A percentile compares a stretch with the other conserved stretches of the same genome.
Evolutionary conservation across 495 filamentous ascomycete genomes (phyloP).

Genomic region (Penicillium turbatum): DNA sequence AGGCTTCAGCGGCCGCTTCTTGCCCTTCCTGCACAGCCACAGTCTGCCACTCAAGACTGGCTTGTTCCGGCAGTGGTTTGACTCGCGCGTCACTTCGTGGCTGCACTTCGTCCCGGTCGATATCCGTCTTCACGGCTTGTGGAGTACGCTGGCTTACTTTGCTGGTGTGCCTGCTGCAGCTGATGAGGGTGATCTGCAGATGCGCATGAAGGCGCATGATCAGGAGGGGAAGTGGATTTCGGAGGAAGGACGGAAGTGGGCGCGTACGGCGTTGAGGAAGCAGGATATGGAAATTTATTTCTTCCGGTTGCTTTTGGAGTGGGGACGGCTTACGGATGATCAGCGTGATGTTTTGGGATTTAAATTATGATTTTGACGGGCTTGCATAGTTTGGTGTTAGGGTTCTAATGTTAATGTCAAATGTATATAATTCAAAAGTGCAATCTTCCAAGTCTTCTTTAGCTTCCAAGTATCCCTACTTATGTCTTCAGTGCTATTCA

Average conservation of each 20-base stretch:
- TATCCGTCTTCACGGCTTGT: slow-evolving; percentile 59
- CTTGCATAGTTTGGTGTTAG: neutral
- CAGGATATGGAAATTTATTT: slow-evolving; percentile 85
- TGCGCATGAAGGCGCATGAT: slow-evolving; percentile 35
- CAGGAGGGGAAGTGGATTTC: slow-evolving; percentile 60
- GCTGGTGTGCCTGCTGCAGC: slow-evolving; percentile 28
- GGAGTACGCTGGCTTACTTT: slow-evolving; percentile 64
- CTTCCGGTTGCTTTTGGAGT: slow-evolving; percentile 73
- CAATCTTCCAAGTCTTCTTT: no score
- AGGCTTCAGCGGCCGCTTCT: slow-evolving; percentile 60
- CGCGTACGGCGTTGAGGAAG: slow-evolving; percentile 57
- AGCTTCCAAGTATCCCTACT: no score
- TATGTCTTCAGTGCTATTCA: no score
- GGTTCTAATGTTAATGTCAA: slow-evolving; percentile 3
- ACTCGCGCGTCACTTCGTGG: slow-evolving; percentile 66
- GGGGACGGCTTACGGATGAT: slow-evolving; percentile 63
- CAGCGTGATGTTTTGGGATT: slow-evolving; percentile 56
- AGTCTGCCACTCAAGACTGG: slow-evolving; percentile 60
- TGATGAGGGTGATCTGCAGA: neutral
- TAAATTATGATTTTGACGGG: slow-evolving; percentile 12
- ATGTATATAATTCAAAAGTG: neutral
- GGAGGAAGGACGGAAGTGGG: slow-evolving; percentile 62
- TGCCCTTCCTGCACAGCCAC: slow-evolving; percentile 57
- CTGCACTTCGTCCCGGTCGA: slow-evolving; percentile 76
- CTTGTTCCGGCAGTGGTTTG: slow-evolving; percentile 73